These are phyloP conservation scores for Acacia acuminata DNA, from an alignment of 306 rosid species.

Conservation along the genomic window DNA sequence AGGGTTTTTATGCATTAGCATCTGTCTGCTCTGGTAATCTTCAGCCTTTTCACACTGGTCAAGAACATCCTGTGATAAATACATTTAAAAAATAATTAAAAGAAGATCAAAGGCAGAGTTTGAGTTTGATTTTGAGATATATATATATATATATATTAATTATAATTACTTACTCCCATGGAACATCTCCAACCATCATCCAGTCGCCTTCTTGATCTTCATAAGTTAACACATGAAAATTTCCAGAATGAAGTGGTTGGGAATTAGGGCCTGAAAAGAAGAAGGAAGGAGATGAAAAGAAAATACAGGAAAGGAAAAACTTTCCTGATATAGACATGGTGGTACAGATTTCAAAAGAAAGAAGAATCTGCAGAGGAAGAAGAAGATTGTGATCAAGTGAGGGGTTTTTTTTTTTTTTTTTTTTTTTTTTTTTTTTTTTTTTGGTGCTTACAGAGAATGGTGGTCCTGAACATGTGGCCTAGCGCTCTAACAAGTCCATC, in stretches of 20 bases:
- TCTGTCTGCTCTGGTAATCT: constrained; percentile 60
- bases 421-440: no score
- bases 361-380: constrained; percentile 15
- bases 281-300: not conserved
- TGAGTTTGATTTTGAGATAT: not conserved
- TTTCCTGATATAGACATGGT: not conserved
- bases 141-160: not conserved
- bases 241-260: constrained; percentile 38
- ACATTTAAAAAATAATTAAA: constrained; percentile 10
- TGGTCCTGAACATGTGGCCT: constrained; percentile 47
- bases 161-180: constrained; percentile 59
- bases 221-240: constrained; percentile 47
- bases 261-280: constrained; percentile 40
- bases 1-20: constrained; percentile 33
- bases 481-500: constrained; percentile 51
- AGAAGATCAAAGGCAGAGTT: not conserved
- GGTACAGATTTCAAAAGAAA: not conserved
- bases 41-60: constrained; percentile 55
- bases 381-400: not conserved
- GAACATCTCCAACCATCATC: constrained; percentile 71
- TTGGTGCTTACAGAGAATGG: constrained; percentile 46
- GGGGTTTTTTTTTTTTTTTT: no score
- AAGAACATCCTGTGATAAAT: constrained; percentile 51
- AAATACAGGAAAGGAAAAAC: not conserved
- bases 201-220: constrained; percentile 63